Base-by-base conservation (phyloP, 2,329 filamentous ascomycete species). In the Aspergillus niger region DNA sequence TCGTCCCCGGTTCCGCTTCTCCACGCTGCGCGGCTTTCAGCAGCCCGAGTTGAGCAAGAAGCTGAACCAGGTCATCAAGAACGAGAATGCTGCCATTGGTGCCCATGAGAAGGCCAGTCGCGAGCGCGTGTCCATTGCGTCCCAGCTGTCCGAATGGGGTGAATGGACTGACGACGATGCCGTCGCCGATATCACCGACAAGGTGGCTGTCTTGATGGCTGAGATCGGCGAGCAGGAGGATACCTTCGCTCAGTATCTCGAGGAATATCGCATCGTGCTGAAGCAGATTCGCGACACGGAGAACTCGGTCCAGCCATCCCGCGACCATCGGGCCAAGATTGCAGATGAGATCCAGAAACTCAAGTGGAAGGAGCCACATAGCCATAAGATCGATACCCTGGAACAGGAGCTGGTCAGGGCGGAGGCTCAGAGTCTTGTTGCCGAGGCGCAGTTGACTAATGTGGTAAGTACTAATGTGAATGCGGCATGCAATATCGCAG, bases 241-340 rank as follows among this genome's bases (percentile, higher is more conserved):
- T 67, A 74, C 83, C 49, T 98, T 93, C 76, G 91, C 93, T 4
- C 89, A 94, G 76, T 88, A 89, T 52, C 77, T 99, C 58, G 95
- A 99, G 76, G 92, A 97, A 64, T 91, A 90, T 67, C 86, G 95
- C 52, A 84, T 82, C 36, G 79, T 92, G 24, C 82, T 99, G 76
- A 99, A 99, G 85, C 86, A 91, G 67, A 96, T 99, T 68, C 87
- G 95, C 67, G 96, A 99, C 77, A 97, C 92, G 13, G 95, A 99
- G 82, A 89, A 90, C 79, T 96, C 91, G 67, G 94, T 99, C 15
- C 93, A 97, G 81, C 95, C 95, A 6, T 92, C 90, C 71, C 86
- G 95, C 61, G 93, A 97, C 69, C 85, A 90, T 70, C 95, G 95
- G 79, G 82, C 85, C 65, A 96, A 96, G 85, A 89, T 98, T 65